phyloP scores from a whole-genome alignment of 768 basidiomycete genomes.

The Antrodiella citrinella region DNA sequence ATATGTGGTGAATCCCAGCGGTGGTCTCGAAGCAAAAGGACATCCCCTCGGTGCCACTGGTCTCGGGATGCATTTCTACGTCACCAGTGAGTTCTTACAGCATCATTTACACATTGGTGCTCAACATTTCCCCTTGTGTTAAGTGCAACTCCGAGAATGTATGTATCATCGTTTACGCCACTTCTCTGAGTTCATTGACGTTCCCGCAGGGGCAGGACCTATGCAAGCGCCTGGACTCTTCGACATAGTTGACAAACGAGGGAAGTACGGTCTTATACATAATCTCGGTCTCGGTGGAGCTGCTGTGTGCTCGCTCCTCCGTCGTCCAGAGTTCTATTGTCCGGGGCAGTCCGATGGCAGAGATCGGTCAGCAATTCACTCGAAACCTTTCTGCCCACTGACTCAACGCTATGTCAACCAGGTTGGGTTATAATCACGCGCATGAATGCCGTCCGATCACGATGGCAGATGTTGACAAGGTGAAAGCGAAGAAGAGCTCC shows the following conservation, averaged over 20 bases:
- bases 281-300: slow-evolving; percentile 81
- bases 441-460: slow-evolving; percentile 57
- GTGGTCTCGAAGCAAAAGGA: slow-evolving; percentile 84
- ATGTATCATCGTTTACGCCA: slow-evolving; percentile 7
- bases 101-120: background rate
- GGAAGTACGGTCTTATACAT: slow-evolving; percentile 76
- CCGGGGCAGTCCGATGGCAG: slow-evolving; percentile 61
- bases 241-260: slow-evolving; percentile 49
- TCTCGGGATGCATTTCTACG: slow-evolving; percentile 82
- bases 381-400: background rate
- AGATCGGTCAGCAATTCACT: slow-evolving; percentile 35
- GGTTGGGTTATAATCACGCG: slow-evolving; percentile 78
- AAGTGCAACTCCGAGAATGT: slow-evolving; percentile 75
- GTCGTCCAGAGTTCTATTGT: slow-evolving; percentile 70
- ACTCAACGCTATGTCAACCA: slow-evolving; percentile 16
- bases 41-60: slow-evolving; percentile 82
- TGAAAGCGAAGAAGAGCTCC: slow-evolving; percentile 61
- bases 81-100: slow-evolving; percentile 46
- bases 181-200: background rate
- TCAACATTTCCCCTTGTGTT: slow-evolving; percentile 1
- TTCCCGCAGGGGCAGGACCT: slow-evolving; percentile 61
- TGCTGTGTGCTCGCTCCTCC: slow-evolving; percentile 66
- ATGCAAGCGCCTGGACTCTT: slow-evolving; percentile 77
- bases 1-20: slow-evolving; percentile 78
- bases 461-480: slow-evolving; percentile 60